phyloP scores from a whole-genome alignment of 495 filamentous ascomycete genomes.

The Aspergillus biplanus region DNA sequence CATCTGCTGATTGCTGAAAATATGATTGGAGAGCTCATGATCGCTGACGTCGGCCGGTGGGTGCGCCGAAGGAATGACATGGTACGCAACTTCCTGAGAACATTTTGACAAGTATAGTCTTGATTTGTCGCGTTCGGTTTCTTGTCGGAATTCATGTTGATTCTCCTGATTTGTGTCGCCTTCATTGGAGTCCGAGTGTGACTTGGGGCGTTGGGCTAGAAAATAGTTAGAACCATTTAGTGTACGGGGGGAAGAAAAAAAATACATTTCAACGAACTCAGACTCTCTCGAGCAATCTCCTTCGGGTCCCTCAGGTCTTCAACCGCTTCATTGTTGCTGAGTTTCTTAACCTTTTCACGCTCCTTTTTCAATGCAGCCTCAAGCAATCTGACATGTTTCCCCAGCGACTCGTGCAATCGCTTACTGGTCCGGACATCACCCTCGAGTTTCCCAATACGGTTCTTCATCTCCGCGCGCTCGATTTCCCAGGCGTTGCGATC shows the following conservation, averaged over 20 bases:
- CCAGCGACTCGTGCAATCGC: constrained; percentile 81
- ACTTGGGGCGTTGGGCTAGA: constrained; percentile 44
- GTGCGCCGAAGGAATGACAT: constrained; percentile 55
- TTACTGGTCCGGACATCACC: constrained; percentile 85
- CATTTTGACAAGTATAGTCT: constrained; percentile 57
- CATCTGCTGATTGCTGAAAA: constrained; percentile 51
- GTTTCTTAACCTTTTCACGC: constrained; percentile 54
- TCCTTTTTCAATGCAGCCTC: constrained; percentile 87
- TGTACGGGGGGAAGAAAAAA: background rate
- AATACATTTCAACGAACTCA: constrained; percentile 47
- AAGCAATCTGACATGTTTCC: constrained; percentile 87
- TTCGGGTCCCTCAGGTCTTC: constrained; percentile 49
- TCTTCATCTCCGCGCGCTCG: constrained; percentile 98
- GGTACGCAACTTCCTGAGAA: constrained; percentile 57
- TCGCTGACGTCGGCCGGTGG: constrained; percentile 50
- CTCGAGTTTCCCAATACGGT: constrained; percentile 92
- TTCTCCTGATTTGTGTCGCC: constrained; percentile 54
- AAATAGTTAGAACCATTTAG: constrained; percentile 11
- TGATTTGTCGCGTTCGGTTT: constrained; percentile 55
- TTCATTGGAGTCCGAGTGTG: constrained; percentile 44
- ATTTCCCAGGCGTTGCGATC: constrained; percentile 99
- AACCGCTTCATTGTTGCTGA: constrained; percentile 50
- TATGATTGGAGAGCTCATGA: constrained; percentile 49
- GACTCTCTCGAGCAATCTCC: constrained; percentile 47
- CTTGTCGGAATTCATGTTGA: constrained; percentile 60